phyloP scores from a whole-genome alignment of 495 filamentous ascomycete genomes.

The Penicillium goetzii region DNA sequence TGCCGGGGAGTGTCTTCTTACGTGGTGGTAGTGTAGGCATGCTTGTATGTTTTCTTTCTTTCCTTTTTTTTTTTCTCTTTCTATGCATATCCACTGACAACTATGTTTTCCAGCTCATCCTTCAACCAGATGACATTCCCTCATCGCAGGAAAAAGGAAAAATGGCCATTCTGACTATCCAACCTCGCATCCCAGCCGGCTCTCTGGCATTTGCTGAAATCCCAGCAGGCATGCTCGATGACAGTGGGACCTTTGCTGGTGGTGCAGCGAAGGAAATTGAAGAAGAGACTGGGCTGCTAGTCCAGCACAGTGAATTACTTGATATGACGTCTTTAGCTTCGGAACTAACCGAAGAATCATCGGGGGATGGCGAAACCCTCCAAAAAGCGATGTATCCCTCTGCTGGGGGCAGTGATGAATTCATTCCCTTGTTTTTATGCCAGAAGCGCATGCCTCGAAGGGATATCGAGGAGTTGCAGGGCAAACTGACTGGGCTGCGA shows the following conservation, averaged over 20 bases:
- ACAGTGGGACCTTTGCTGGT: slow-evolving; percentile 72
- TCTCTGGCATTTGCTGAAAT: slow-evolving; percentile 77
- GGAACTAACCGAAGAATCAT: slow-evolving; percentile 29
- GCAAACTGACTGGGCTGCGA: slow-evolving; percentile 76
- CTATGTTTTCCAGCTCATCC: slow-evolving; percentile 52
- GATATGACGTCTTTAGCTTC: slow-evolving; percentile 69
- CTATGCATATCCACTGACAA: not conserved
- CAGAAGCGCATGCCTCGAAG: slow-evolving; percentile 66
- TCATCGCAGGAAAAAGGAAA: slow-evolving; percentile 51
- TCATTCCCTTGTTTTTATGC: slow-evolving; percentile 76
- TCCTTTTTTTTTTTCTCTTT: slow-evolving; percentile 7
- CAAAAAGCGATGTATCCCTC: slow-evolving; percentile 73
- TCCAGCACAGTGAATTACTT: slow-evolving; percentile 59
- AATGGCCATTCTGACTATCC: slow-evolving; percentile 76
- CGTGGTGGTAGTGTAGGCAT: slow-evolving; percentile 82
- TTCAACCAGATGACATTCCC: slow-evolving; percentile 69
- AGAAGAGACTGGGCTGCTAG: slow-evolving; percentile 74
- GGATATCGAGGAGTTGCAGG: slow-evolving; percentile 69
- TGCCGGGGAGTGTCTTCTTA: slow-evolving; percentile 80
- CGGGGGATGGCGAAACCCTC: slow-evolving; percentile 47
- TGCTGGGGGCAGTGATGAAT: slow-evolving; percentile 83
- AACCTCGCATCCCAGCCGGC: slow-evolving; percentile 80
- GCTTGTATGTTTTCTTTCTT: slow-evolving; percentile 54
- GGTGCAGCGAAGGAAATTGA: slow-evolving; percentile 80
- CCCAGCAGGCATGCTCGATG: slow-evolving; percentile 89